These are phyloP conservation scores for Antarctomyces pellizariae DNA, from an alignment of 495 filamentous ascomycete species.

Conservation along the genomic window DNA sequence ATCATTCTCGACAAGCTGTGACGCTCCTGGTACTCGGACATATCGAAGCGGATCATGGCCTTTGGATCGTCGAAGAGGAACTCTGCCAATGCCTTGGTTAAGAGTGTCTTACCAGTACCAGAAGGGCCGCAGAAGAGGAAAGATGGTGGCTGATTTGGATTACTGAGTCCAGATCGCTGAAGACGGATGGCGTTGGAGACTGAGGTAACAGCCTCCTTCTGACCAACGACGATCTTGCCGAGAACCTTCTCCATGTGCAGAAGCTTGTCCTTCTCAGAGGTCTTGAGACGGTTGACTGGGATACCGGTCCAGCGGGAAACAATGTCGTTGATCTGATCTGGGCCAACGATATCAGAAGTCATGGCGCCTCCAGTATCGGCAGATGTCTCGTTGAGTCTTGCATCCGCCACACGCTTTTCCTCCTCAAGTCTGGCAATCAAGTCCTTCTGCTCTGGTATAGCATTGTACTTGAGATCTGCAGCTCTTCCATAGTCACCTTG, in stretches of 20 bases:
- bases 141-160: slow-evolving; percentile 87
- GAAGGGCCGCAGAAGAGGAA: slow-evolving; percentile 98
- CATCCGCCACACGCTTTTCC: slow-evolving; percentile 57
- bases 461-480: slow-evolving; percentile 89
- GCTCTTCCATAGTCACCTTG: slow-evolving; percentile 57
- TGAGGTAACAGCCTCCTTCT: slow-evolving; percentile 80
- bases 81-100: slow-evolving; percentile 90
- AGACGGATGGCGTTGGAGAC: slow-evolving; percentile 92
- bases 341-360: slow-evolving; percentile 78
- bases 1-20: slow-evolving; percentile 95
- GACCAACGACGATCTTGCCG: slow-evolving; percentile 65
- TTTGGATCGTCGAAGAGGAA: slow-evolving; percentile 97
- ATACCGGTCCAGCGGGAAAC: slow-evolving; percentile 93
- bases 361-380: slow-evolving; percentile 38
- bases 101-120: slow-evolving; percentile 88
- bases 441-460: slow-evolving; percentile 73
- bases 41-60: slow-evolving; percentile 96
- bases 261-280: slow-evolving; percentile 91
- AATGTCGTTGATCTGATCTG: slow-evolving; percentile 98
- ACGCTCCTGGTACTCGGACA: slow-evolving; percentile 98
- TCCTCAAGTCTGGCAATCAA: slow-evolving; percentile 59
- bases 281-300: slow-evolving; percentile 78
- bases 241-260: slow-evolving; percentile 82
- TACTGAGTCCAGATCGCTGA: slow-evolving; percentile 76
- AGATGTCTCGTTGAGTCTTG: slow-evolving; percentile 37